phyloP scores from a whole-genome alignment of 1,284 basidiomycete species.

The Cryptococcus floricola region DNA sequence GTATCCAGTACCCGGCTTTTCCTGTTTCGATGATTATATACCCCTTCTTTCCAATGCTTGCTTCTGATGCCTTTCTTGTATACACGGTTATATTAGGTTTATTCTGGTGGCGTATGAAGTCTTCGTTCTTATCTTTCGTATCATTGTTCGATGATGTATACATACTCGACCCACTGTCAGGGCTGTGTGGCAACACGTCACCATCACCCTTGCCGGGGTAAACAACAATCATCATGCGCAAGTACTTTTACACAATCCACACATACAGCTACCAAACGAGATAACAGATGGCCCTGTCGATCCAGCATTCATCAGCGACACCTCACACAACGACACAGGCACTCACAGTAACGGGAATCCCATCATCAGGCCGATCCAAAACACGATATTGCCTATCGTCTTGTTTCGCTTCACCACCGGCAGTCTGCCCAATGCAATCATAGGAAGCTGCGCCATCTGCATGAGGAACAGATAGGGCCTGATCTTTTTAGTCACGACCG shows the following conservation, averaged over 20 bases:
- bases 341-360: constrained; percentile 93
- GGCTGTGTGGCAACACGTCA: not conserved
- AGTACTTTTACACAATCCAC: not conserved
- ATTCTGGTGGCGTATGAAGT: not conserved
- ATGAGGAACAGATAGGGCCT: constrained; percentile 49
- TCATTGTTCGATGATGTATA: not conserved
- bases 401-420: constrained; percentile 74
- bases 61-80: not conserved
- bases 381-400: constrained; percentile 68
- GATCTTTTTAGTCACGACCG: constrained; percentile 87
- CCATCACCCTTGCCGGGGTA: not conserved
- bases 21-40: too few species aligned
- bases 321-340: not conserved
- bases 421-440: constrained; percentile 76
- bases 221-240: not conserved
- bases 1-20: constrained; percentile 3
- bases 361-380: constrained; percentile 78
- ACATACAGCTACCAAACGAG: constrained; percentile 12
- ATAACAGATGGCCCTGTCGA: constrained; percentile 17
- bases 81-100: not conserved
- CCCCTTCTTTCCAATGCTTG: not conserved
- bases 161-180: not conserved
- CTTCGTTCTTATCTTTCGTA: not conserved
- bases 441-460: constrained; percentile 78
- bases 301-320: not conserved